phyloP scores from a whole-genome alignment of 441 rosid genomes.

The Populus trichocarpa region DNA sequence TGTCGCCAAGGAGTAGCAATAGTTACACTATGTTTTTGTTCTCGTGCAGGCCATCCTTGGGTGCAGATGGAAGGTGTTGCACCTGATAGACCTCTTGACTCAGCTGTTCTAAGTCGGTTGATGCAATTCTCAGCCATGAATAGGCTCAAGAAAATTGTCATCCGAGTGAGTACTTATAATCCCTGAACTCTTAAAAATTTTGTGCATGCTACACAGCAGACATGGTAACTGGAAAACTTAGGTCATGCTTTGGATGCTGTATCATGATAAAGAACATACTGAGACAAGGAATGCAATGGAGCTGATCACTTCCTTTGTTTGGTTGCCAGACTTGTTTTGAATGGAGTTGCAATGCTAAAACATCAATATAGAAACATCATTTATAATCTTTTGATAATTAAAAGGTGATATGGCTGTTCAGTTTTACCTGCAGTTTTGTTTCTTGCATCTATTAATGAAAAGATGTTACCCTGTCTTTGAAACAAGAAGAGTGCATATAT shows the following conservation, averaged over 20 bases:
- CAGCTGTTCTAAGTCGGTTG: conserved; percentile 84
- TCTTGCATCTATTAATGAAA: background rate
- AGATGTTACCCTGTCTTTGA: background rate
- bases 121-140: conserved; percentile 96
- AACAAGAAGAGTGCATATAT: background rate
- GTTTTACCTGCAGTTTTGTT: background rate
- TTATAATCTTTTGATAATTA: background rate
- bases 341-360: background rate
- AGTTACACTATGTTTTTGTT: background rate
- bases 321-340: background rate
- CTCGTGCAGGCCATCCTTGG: conserved; percentile 89
- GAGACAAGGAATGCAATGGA: background rate
- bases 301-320: background rate
- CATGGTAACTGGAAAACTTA: background rate
- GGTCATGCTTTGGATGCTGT: background rate
- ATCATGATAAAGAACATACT: background rate
- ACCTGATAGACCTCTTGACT: conserved; percentile 88
- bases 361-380: background rate
- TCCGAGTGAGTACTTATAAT: conserved; percentile 45
- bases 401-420: background rate
- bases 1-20: background rate
- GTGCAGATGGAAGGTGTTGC: conserved; percentile 79
- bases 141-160: conserved; percentile 90
- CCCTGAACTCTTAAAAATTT: conserved; percentile 5
- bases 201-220: background rate